Conservation (phyloP, 768 basidiomycete genomes). For the Fistulinella prunicolor region DNA sequence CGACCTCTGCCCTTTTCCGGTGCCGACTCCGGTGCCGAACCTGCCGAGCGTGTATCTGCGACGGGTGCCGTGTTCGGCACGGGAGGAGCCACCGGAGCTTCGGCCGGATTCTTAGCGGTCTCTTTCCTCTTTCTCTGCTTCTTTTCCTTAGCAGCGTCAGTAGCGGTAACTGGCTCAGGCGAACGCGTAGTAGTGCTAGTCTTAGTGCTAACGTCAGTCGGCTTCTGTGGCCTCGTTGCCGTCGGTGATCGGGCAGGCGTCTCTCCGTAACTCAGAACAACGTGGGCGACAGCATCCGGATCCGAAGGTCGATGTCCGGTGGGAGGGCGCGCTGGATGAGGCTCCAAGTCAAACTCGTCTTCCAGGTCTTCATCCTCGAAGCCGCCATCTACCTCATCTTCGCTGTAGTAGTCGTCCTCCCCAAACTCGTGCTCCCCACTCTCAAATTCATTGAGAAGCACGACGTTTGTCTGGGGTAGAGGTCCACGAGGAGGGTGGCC, state of each 20-base stretch:
- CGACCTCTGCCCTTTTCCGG: slow-evolving; percentile 33
- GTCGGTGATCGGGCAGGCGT: slow-evolving; percentile 16
- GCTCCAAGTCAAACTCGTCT: slow-evolving; percentile 30
- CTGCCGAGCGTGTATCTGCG: slow-evolving; percentile 23
- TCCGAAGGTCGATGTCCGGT: slow-evolving; percentile 14
- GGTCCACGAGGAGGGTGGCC: slow-evolving; percentile 34
- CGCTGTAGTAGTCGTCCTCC: slow-evolving; percentile 47
- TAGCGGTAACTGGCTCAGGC: slow-evolving; percentile 18
- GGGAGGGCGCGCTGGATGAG: slow-evolving; percentile 21
- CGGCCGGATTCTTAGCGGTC: slow-evolving; percentile 20
- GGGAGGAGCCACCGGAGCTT: slow-evolving; percentile 23
- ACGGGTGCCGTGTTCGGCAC: slow-evolving; percentile 28
- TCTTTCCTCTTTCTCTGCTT: slow-evolving; percentile 49
- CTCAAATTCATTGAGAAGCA: slow-evolving; percentile 39
- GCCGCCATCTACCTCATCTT: slow-evolving; percentile 44
- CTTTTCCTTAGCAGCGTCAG: slow-evolving; percentile 21
- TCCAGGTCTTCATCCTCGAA: slow-evolving; percentile 38
- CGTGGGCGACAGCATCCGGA: slow-evolving; percentile 34
- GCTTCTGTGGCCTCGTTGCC: slow-evolving; percentile 7
- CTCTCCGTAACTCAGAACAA: slow-evolving; percentile 41
- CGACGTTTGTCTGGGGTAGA: slow-evolving; percentile 33
- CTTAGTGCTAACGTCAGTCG: slow-evolving; percentile 25
- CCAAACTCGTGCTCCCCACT: slow-evolving; percentile 35
- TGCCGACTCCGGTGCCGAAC: slow-evolving; percentile 32
- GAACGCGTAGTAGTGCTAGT: slow-evolving; percentile 25